Evolutionary conservation across 345 rosid genomes (phyloP).

Genomic region (Eucalyptus curtisii): DNA sequence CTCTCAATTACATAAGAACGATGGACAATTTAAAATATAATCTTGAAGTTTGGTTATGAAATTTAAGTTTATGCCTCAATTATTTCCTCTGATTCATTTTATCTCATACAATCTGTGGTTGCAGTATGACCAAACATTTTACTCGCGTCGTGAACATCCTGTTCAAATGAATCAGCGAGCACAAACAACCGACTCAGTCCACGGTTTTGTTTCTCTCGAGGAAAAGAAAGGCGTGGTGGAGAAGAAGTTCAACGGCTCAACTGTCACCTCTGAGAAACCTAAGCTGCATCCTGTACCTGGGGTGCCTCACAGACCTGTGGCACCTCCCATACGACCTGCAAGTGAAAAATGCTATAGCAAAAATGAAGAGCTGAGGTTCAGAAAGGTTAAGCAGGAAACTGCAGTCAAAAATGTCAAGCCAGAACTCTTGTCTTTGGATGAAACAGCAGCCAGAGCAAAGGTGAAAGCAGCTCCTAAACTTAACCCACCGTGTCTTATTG

Average conservation of each 20-base stretch:
- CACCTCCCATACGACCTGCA: neutral
- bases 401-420: neutral
- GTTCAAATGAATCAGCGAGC: neutral
- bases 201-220: neutral
- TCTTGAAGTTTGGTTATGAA: neutral
- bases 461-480: neutral
- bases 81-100: neutral
- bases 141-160: neutral
- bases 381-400: neutral
- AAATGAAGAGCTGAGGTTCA: neutral
- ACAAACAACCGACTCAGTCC: neutral
- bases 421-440: neutral
- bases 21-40: neutral
- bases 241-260: neutral
- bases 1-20: neutral
- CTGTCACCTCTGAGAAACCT: neutral
- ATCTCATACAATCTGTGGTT: neutral
- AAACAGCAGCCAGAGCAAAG: neutral
- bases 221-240: neutral
- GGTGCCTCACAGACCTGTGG: neutral
- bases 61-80: neutral
- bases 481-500: neutral
- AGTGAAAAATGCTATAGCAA: neutral
- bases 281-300: neutral
- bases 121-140: neutral